These are phyloP conservation scores for Solanum piurae DNA, from an alignment of 257 asterid species.

Conservation along the genomic window DNA sequence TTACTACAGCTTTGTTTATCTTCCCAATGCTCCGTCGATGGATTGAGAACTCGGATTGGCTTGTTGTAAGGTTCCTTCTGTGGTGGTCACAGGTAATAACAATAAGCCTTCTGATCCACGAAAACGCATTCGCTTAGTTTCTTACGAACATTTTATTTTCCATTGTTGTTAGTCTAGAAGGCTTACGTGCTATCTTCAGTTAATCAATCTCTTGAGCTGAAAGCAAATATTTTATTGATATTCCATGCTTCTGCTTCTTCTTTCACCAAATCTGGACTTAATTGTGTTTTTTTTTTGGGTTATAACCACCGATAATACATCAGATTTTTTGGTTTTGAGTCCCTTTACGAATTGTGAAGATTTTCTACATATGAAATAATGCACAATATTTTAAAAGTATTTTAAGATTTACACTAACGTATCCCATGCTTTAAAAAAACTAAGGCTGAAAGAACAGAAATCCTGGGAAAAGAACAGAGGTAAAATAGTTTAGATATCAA, in stretches of 20 bases:
- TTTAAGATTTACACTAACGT: not conserved
- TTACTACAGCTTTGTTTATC: slow-evolving; percentile 58
- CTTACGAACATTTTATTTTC: not conserved
- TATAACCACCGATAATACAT: not conserved
- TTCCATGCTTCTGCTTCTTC: not conserved
- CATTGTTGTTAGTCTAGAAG: not conserved
- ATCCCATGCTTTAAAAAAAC: not conserved
- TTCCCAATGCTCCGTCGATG: slow-evolving; percentile 94
- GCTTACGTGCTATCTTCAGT: not conserved
- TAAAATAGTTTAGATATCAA: not conserved
- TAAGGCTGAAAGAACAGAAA: not conserved
- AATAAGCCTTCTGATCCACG: not conserved
- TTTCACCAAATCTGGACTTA: not conserved
- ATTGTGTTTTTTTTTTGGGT: not conserved
- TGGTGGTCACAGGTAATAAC: slow-evolving; percentile 97
- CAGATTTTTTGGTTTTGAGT: not conserved
- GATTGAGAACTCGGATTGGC: slow-evolving; percentile 96
- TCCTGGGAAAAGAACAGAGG: not conserved
- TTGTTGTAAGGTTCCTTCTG: slow-evolving; percentile 67
- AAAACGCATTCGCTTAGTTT: not conserved
- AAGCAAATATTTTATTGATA: not conserved
- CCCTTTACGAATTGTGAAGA: not conserved
- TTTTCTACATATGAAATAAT: not conserved
- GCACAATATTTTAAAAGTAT: not conserved
- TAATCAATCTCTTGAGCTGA: not conserved